A percentile compares a stretch with the other conserved stretches of the same genome.
These are phyloP conservation scores for Talaromyces funiculosus DNA, from an alignment of 2,329 filamentous ascomycete genomes.

Conservation along the genomic window DNA sequence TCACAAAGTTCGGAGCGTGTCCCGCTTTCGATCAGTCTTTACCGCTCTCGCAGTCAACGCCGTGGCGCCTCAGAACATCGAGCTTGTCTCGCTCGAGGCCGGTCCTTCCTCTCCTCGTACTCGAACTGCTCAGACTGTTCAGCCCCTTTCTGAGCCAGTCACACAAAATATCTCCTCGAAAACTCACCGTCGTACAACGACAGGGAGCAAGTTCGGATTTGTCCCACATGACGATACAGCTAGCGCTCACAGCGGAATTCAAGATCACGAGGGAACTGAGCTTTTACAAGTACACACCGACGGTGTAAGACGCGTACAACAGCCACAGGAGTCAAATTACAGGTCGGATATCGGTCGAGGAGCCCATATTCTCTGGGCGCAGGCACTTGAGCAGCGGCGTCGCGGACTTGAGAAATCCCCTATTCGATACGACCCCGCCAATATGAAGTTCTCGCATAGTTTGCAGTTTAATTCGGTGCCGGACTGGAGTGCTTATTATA, in stretches of 20 bases:
- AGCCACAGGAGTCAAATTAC: not conserved
- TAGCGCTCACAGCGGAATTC: not conserved
- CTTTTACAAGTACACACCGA: not conserved
- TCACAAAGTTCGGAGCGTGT: not conserved
- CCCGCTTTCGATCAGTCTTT: not conserved
- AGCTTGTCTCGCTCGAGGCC: slow-evolving; percentile 27
- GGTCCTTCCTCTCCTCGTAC: not conserved
- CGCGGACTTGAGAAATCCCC: not conserved
- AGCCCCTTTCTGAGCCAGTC: not conserved
- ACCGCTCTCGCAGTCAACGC: slow-evolving; percentile 3
- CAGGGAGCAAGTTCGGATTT: not conserved
- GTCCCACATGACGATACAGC: slow-evolving; percentile 12
- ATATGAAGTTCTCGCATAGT: slow-evolving; percentile 99
- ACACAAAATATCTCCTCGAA: not conserved
- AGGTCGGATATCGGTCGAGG: not conserved
- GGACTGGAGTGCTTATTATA: slow-evolving; percentile 98
- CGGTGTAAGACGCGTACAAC: not conserved
- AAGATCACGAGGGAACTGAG: slow-evolving; percentile 9
- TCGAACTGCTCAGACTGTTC: not conserved
- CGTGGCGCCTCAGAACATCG: slow-evolving; percentile 23
- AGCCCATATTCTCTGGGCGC: slow-evolving; percentile 28
- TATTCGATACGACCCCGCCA: slow-evolving; percentile 48
- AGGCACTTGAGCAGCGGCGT: slow-evolving; percentile 24
- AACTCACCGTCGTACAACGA: slow-evolving; percentile 1
- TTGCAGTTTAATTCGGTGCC: slow-evolving; percentile 99